Base-by-base conservation (phyloP, 306 rosid species). In the Calophaca sinica region DNA sequence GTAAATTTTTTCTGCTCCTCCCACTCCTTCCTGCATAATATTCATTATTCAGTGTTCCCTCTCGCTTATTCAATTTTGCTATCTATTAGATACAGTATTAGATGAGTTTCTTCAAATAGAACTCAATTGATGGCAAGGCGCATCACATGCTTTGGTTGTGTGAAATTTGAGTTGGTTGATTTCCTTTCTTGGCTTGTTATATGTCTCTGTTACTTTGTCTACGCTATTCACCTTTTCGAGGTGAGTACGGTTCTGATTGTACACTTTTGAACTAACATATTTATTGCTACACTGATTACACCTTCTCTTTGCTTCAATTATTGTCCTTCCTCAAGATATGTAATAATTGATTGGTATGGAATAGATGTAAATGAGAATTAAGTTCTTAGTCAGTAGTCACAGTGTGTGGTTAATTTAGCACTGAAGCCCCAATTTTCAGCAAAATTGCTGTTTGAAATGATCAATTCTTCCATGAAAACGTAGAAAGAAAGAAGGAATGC, bases 301-400 rank as follows among this genome's bases (percentile, higher is more conserved):
- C 6, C 41, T 28, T 39, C 0, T 1, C 3, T 6, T 15, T 15
- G 28, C 31, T 4, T 2, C 48, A 73, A 49, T 20, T 49, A 7
- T 74, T 62, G 46, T 71, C 44, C 64, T 64, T 64, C 2, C 35
- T 12, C 11, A 12, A 59, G 4, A 31, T 32, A 6, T 33, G 75
- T 28, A 77, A 67, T 58, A 45, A 54, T 53, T 65, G 29, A 9
- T 65, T 54, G 49, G 0, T 44, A 2, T 48, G 32, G 14, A 33
- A 14, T 42, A 3, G 29, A 42, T 45, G 49, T 9, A 46, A 15
- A 33, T 20, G 41, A 51, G 60, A 53, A 4, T 33, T 12, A 2
- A 53, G 11, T 49, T 57, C 26, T 46, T 41, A 32, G 58, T 36
- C 4, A 6, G 6, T 10, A 1, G 15, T 62, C 53, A 28, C 3